A percentile compares a stretch with the other conserved stretches of the same genome.
Conservation (phyloP, 306 rosid species). For the Fagus crenata region DNA sequence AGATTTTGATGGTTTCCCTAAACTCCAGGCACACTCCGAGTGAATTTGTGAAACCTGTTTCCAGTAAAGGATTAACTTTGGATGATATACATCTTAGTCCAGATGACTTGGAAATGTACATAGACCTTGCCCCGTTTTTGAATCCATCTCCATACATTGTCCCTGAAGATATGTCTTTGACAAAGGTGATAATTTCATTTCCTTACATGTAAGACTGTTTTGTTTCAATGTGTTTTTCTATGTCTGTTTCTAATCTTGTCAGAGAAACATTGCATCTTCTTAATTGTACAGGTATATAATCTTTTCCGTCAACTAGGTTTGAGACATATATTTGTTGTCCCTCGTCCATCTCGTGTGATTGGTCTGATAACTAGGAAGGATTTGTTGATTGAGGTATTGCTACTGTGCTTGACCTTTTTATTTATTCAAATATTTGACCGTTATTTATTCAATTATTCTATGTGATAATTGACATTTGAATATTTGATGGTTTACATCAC, state of each 20-base stretch:
- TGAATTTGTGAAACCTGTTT: slow-evolving; percentile 93
- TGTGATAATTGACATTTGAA: slow-evolving; percentile 18
- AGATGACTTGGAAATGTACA: slow-evolving; percentile 96
- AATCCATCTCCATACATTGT: slow-evolving; percentile 92
- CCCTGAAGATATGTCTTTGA: slow-evolving; percentile 93
- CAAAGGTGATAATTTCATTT: slow-evolving; percentile 60
- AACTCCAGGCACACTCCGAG: slow-evolving; percentile 67
- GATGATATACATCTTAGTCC: slow-evolving; percentile 76
- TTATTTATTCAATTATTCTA: neutral
- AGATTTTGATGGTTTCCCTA: slow-evolving; percentile 35
- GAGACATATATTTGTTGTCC: slow-evolving; percentile 89
- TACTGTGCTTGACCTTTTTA: slow-evolving; percentile 1
- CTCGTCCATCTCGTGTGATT: slow-evolving; percentile 80
- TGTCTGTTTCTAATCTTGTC: slow-evolving; percentile 18
- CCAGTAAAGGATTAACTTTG: slow-evolving; percentile 80
- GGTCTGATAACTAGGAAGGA: slow-evolving; percentile 92
- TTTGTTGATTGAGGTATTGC: slow-evolving; percentile 80
- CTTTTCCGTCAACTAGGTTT: slow-evolving; percentile 96
- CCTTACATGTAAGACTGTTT: slow-evolving; percentile 7
- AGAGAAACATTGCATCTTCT: slow-evolving; percentile 34
- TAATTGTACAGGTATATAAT: slow-evolving; percentile 80
- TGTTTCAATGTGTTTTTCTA: slow-evolving; percentile 14
- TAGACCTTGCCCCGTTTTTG: slow-evolving; percentile 85
- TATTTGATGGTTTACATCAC: slow-evolving; percentile 29
- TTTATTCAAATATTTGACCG: neutral